Evolutionary conservation across 176 grass and related monocot species (phyloP).

Genomic region (Coix lacrymajobi): DNA sequence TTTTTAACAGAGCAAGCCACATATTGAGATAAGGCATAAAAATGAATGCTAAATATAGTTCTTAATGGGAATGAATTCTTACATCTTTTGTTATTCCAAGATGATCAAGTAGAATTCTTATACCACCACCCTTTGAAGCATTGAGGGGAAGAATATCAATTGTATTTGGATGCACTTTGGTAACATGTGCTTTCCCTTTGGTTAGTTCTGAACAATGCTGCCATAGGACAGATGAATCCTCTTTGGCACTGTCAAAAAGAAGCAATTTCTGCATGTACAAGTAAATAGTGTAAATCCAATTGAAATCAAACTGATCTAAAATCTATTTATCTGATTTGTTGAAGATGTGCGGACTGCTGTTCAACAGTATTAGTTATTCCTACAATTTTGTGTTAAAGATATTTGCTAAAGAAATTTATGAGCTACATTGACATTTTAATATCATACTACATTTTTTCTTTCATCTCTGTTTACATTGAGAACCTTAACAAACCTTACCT

Average conservation of each 20-base stretch:
- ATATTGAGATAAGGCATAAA: background rate
- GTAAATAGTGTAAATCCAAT: slow-evolving; percentile 13
- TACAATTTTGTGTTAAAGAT: background rate
- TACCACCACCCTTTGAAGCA: slow-evolving; percentile 58
- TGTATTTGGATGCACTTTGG: slow-evolving; percentile 44
- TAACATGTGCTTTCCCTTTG: slow-evolving; percentile 47
- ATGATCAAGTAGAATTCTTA: slow-evolving; percentile 76
- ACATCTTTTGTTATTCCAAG: slow-evolving; percentile 75
- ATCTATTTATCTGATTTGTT: background rate
- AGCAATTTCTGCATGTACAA: slow-evolving; percentile 68
- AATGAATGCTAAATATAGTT: slow-evolving; percentile 22
- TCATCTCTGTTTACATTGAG: background rate
- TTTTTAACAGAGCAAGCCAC: background rate
- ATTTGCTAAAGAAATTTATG: background rate
- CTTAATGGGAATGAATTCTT: slow-evolving; percentile 17
- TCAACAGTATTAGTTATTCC: background rate
- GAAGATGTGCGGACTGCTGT: background rate
- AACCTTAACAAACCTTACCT: background rate
- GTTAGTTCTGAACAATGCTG: slow-evolving; percentile 45
- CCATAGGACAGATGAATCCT: slow-evolving; percentile 40
- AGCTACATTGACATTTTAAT: background rate
- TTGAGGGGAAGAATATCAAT: slow-evolving; percentile 61
- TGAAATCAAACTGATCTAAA: background rate
- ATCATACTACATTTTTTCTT: background rate
- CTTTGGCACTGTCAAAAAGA: slow-evolving; percentile 41